Evolutionary conservation across 148 eudicot species (phyloP).

Genomic region (Mesembryanthemum crystallinum): DNA sequence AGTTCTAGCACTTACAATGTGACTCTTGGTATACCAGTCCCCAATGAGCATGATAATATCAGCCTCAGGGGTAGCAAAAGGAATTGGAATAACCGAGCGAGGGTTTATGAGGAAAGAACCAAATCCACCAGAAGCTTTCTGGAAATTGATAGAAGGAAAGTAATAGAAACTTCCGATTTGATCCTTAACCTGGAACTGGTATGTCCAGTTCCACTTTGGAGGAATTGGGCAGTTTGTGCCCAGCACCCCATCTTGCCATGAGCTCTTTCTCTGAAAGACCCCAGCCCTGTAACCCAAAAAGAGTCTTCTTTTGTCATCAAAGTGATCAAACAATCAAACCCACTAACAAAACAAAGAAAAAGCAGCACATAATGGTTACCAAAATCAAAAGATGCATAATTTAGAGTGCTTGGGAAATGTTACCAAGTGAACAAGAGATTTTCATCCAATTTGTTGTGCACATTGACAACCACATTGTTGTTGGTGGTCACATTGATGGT

Average conservation of each 20-base stretch:
- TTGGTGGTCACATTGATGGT: conserved; percentile 81
- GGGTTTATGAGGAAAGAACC: conserved; percentile 65
- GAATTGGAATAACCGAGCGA: conserved; percentile 66
- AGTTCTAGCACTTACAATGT: conserved; percentile 55
- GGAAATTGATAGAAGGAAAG: conserved; percentile 87
- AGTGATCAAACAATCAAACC: not conserved
- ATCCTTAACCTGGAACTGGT: conserved; percentile 91
- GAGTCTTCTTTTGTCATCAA: too few species aligned
- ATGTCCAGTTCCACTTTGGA: conserved; percentile 97
- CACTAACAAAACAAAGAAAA: not conserved
- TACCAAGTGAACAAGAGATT: conserved; percentile 83
- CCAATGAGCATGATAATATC: conserved; percentile 76
- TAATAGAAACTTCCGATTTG: conserved; percentile 96
- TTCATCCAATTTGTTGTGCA: conserved; percentile 85
- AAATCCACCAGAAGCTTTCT: conserved; percentile 86
- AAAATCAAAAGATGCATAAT: not conserved
- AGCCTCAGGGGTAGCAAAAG: conserved; percentile 73
- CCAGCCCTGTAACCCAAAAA: conserved; percentile 60
- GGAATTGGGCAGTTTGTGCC: conserved; percentile 98
- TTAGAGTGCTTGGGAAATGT: not conserved
- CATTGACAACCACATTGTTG: conserved; percentile 82
- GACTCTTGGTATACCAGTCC: conserved; percentile 87
- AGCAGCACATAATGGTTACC: not conserved
- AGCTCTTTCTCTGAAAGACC: conserved; percentile 58
- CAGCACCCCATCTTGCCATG: conserved; percentile 95